These are phyloP conservation scores for Coniophora puteana DNA, from an alignment of 1,284 basidiomycete genomes.

Conservation along the genomic window DNA sequence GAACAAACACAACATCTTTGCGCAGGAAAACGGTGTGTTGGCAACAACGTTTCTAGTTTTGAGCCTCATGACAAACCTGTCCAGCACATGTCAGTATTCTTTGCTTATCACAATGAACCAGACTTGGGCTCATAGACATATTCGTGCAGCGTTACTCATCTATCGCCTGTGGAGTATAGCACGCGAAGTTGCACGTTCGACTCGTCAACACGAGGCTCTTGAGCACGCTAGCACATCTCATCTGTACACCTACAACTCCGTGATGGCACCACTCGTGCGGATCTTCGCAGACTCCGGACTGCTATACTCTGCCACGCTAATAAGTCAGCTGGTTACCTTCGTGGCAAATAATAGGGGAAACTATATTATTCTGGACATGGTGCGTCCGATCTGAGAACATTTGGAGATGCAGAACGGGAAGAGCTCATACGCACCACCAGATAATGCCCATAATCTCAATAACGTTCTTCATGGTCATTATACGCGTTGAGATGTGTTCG, in stretches of 20 bases:
- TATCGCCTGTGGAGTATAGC: background rate
- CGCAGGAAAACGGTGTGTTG: background rate
- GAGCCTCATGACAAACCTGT: constrained; percentile 1
- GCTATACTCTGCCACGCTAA: background rate
- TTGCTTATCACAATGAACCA: background rate
- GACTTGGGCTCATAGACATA: too few relatives aligned
- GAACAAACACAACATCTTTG: background rate
- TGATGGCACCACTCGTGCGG: background rate
- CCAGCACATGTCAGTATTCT: background rate
- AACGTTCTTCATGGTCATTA: constrained; percentile 1
- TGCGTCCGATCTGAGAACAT: background rate
- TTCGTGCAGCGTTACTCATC: background rate
- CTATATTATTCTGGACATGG: constrained; percentile 1
- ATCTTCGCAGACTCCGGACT: background rate
- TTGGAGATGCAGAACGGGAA: background rate
- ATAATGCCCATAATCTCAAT: constrained; percentile 25
- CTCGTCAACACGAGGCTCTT: too few relatives aligned
- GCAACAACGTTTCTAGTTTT: background rate
- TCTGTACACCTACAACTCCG: background rate
- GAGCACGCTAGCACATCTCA: background rate
- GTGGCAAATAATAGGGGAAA: background rate
- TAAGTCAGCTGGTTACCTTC: background rate
- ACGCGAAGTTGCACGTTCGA: background rate
- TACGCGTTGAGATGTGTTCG: constrained; percentile 3
- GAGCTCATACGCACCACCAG: background rate